Percentiles rank a stretch among this genome's conserved stretches.
Conservation (phyloP, 768 basidiomycete species). For the Boletus sp. region DNA sequence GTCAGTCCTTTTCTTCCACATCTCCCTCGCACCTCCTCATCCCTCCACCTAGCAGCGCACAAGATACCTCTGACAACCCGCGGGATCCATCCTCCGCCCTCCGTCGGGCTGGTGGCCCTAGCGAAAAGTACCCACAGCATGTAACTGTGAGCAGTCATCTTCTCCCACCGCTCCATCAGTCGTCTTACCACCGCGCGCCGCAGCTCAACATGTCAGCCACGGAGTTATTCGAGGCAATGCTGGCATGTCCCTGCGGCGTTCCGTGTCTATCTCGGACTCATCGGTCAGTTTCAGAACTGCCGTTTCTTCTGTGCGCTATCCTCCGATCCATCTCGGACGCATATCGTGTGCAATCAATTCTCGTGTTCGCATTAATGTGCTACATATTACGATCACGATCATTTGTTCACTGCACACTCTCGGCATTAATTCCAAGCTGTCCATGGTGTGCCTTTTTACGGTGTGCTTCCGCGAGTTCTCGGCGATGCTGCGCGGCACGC, state of each 20-base stretch:
- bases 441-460: conserved; percentile 61
- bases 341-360: conserved; percentile 70
- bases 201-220: conserved; percentile 64
- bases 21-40: conserved; percentile 2
- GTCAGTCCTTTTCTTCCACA: conserved; percentile 27
- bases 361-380: conserved; percentile 36
- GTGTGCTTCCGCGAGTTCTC: conserved; percentile 54
- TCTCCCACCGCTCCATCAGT: conserved; percentile 2
- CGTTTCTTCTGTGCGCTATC: conserved; percentile 71
- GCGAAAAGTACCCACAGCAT: conserved; percentile 45
- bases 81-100: conserved; percentile 56
- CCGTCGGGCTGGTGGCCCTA: conserved; percentile 45
- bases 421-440: conserved; percentile 55
- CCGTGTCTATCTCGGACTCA: conserved; percentile 4
- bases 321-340: conserved; percentile 58
- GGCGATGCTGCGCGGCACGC: conserved; percentile 53
- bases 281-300: conserved; percentile 40
- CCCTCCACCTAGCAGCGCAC: conserved; percentile 24
- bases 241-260: conserved; percentile 39
- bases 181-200: conserved; percentile 15
- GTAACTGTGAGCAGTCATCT: conserved; percentile 43
- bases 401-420: conserved; percentile 18
- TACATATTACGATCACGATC: conserved; percentile 26
- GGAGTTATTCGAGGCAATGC: conserved; percentile 67
- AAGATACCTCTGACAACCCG: conserved; percentile 63